Evolutionary conservation across 306 rosid species (phyloP).

Genomic region (Sophora flavescens): DNA sequence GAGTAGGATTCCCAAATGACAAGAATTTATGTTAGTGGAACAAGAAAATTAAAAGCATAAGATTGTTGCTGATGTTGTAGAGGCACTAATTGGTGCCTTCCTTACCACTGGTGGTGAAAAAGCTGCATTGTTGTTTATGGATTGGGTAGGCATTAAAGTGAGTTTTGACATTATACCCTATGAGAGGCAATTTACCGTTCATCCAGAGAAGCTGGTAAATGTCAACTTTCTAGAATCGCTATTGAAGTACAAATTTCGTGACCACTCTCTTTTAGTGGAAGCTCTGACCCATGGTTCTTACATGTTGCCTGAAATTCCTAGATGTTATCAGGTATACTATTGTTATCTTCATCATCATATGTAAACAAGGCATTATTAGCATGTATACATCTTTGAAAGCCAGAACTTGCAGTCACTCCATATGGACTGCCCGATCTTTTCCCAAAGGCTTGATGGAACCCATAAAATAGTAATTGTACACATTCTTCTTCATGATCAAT

Average conservation of each 20-base stretch:
- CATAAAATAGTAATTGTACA: constrained; percentile 3
- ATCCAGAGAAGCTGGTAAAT: constrained; percentile 58
- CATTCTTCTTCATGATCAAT: neutral
- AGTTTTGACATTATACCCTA: constrained; percentile 53
- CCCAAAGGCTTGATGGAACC: neutral
- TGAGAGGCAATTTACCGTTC: constrained; percentile 52
- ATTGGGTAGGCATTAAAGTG: constrained; percentile 77
- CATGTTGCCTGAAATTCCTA: constrained; percentile 85
- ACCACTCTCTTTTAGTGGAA: constrained; percentile 73
- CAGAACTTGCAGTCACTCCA: neutral
- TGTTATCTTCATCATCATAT: neutral
- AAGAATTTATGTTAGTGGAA: constrained; percentile 53
- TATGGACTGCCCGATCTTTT: neutral
- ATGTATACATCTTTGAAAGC: neutral
- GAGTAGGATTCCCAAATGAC: constrained; percentile 40
- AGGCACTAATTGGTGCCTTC: constrained; percentile 90
- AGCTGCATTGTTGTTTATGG: constrained; percentile 72
- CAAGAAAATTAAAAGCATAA: constrained; percentile 63
- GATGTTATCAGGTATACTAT: constrained; percentile 81
- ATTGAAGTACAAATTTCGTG: constrained; percentile 68
- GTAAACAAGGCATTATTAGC: constrained; percentile 1
- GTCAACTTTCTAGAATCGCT: constrained; percentile 57
- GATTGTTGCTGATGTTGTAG: constrained; percentile 84
- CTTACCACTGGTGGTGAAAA: constrained; percentile 81
- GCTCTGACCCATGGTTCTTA: constrained; percentile 95